Evolutionary conservation across 75 land plant species (phyloP).

Genomic region (Sequoia sempervirens): DNA sequence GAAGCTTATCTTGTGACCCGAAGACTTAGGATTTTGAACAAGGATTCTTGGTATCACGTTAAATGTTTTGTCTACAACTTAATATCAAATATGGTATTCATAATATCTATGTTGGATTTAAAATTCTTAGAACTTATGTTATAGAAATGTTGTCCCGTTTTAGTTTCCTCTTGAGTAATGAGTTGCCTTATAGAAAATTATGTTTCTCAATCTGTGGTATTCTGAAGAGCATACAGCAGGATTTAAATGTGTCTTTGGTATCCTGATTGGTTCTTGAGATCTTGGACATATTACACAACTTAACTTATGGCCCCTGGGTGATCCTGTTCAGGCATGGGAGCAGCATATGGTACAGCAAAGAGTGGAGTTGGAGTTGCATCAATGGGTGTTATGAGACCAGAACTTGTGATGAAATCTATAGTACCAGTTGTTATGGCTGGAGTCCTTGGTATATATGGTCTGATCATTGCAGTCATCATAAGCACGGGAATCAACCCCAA

Average conservation of each 20-base stretch:
- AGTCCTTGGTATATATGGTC: conserved; percentile 70
- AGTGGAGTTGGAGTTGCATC: conserved; percentile 80
- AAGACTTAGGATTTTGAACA: neutral
- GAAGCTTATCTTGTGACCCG: neutral
- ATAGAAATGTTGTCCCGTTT: neutral
- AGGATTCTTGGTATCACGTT: neutral
- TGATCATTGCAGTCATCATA: conserved; percentile 70
- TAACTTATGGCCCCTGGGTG: neutral
- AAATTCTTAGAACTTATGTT: neutral
- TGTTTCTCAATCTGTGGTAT: neutral
- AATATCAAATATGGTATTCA: neutral
- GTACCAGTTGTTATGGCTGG: conserved; percentile 84
- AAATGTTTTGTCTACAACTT: neutral
- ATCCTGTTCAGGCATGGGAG: conserved; percentile 57
- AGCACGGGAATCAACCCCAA: conserved; percentile 59
- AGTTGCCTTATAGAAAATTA: neutral
- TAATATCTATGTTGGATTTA: neutral
- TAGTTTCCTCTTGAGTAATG: neutral
- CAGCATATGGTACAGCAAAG: conserved; percentile 66
- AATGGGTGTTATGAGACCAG: conserved; percentile 79
- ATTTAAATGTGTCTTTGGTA: neutral
- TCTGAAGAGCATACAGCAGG: neutral
- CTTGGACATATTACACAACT: neutral
- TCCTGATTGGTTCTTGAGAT: neutral
- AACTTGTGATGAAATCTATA: conserved; percentile 78